phyloP scores from a whole-genome alignment of 2,329 filamentous ascomycete genomes.

The Fusarium irregulare region DNA sequence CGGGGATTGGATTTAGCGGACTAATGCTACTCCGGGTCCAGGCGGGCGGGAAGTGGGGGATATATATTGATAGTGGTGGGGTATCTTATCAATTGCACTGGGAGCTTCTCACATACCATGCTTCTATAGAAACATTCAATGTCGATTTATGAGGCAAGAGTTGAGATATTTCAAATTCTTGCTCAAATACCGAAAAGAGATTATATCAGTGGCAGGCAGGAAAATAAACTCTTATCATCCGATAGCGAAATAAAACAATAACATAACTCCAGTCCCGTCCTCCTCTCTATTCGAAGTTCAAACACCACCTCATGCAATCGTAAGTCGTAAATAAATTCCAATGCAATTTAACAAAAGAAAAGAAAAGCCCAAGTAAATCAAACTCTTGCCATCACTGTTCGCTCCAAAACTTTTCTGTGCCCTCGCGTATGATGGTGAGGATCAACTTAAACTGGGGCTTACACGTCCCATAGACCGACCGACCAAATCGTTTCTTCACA shows the following conservation, averaged over 20 bases:
- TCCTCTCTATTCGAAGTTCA: neutral
- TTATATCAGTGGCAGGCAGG: neutral
- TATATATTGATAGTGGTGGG: neutral
- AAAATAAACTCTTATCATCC: neutral
- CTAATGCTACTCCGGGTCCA: conserved; percentile 28
- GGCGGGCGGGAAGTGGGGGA: conserved; percentile 26
- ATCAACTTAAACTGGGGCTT: too few species aligned
- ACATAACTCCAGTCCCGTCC: neutral
- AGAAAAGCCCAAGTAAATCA: too few species aligned
- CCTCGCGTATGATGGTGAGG: too few species aligned
- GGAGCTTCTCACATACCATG: conserved; percentile 1
- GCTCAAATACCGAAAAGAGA: neutral
- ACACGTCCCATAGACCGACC: too few species aligned
- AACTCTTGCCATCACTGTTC: too few species aligned
- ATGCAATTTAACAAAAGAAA: neutral
- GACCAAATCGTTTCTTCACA: too few species aligned
- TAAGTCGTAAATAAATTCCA: neutral
- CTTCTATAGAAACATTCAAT: neutral
- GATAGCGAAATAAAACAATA: neutral
- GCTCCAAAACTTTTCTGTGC: too few species aligned
- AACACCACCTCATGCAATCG: neutral
- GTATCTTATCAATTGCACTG: conserved; percentile 20
- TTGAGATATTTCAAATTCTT: neutral
- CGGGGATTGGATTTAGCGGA: conserved; percentile 3
- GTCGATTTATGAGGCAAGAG: neutral